These are phyloP conservation scores for Septoria linicola DNA, from an alignment of 2,329 filamentous ascomycete species.

Conservation along the genomic window DNA sequence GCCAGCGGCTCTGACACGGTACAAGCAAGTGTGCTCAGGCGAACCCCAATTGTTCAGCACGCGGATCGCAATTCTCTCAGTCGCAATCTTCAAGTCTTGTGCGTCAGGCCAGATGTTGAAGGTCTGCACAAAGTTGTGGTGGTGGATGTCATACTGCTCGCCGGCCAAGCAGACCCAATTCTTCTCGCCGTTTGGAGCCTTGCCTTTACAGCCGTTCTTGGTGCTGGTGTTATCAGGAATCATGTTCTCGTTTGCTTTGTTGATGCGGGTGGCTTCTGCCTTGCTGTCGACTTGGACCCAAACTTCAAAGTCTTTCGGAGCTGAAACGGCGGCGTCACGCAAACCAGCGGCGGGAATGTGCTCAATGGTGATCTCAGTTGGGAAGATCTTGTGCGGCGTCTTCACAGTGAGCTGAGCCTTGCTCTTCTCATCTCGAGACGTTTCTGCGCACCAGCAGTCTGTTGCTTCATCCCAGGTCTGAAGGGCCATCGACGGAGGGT, in stretches of 20 bases:
- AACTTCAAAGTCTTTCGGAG: constrained; percentile 47
- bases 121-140: constrained; percentile 44
- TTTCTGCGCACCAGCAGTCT: constrained; percentile 86
- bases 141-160: constrained; percentile 45
- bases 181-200: constrained; percentile 22
- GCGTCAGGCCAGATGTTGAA: constrained; percentile 39
- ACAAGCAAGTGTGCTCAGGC: constrained; percentile 47
- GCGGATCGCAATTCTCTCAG: constrained; percentile 41
- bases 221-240: constrained; percentile 22
- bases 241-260: constrained; percentile 14
- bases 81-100: constrained; percentile 30
- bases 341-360: constrained; percentile 45
- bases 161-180: constrained; percentile 44
- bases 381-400: constrained; percentile 40
- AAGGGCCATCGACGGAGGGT: constrained; percentile 53
- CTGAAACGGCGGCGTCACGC: constrained; percentile 40
- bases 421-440: constrained; percentile 45
- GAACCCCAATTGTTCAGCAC: constrained; percentile 47
- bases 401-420: constrained; percentile 65
- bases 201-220: constrained; percentile 11
- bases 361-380: constrained; percentile 46
- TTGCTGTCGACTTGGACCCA: constrained; percentile 42
- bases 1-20: constrained; percentile 48
- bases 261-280: constrained; percentile 22
- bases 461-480: constrained; percentile 72